Evolutionary conservation across 129 eudicot species (phyloP).

Genomic region (Tanacetum coccineum): DNA sequence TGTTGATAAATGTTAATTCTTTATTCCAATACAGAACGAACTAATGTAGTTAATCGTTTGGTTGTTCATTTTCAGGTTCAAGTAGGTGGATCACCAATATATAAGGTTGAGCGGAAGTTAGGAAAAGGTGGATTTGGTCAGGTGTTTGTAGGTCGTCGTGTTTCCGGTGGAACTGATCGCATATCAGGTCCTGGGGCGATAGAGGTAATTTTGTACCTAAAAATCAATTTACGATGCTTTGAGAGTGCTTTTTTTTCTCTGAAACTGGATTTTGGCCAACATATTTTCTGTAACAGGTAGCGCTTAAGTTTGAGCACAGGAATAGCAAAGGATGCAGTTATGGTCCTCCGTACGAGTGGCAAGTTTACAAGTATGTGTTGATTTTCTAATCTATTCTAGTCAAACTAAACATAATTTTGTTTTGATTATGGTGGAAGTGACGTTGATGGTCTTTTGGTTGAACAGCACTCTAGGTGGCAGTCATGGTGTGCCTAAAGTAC

Average conservation of each 20-base stretch:
- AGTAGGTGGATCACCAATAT: constrained; percentile 77
- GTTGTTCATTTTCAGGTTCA: constrained; percentile 52
- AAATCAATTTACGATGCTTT: constrained; percentile 24
- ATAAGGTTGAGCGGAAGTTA: constrained; percentile 76
- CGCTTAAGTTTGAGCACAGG: constrained; percentile 77
- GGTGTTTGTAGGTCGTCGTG: constrained; percentile 84
- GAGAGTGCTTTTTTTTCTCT: constrained; percentile 24
- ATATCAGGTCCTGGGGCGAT: constrained; percentile 56
- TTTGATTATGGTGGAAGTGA: neutral
- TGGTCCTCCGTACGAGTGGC: constrained; percentile 94
- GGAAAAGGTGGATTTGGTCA: constrained; percentile 94
- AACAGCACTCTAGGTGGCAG: constrained; percentile 85
- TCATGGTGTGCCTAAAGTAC: constrained; percentile 86
- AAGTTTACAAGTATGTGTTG: constrained; percentile 75
- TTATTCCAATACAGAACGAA: constrained; percentile 7
- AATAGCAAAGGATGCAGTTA: constrained; percentile 87
- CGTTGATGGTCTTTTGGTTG: constrained; percentile 8
- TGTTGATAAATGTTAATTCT: neutral
- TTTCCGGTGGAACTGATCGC: constrained; percentile 59
- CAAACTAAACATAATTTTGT: neutral
- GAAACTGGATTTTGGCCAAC: constrained; percentile 1
- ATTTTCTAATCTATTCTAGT: neutral
- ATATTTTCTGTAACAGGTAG: constrained; percentile 38
- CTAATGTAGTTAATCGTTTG: constrained; percentile 2
- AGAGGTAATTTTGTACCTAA: constrained; percentile 45